Evolutionary conservation across 2,329 filamentous ascomycete species (phyloP).

Genomic region (Stachybotrys elegans): DNA sequence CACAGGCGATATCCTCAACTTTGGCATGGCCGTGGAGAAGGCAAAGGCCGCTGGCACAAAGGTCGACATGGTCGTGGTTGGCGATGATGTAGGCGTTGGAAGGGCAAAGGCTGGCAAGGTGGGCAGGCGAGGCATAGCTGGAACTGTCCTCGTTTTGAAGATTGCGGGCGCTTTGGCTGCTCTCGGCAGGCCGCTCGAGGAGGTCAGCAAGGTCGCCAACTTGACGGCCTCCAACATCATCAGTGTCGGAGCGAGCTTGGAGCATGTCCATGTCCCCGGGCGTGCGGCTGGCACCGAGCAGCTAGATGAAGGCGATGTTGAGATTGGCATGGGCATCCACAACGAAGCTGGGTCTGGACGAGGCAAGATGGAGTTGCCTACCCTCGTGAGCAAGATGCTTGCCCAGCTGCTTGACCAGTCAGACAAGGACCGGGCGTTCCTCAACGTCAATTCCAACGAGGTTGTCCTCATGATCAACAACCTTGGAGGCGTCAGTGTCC

Average conservation of each 20-base stretch:
- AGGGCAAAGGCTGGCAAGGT: slow-evolving; percentile 82
- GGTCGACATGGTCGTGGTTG: slow-evolving; percentile 87
- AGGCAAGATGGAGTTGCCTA: slow-evolving; percentile 45
- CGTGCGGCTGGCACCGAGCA: slow-evolving; percentile 53
- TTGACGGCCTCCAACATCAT: slow-evolving; percentile 71
- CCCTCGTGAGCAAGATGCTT: slow-evolving; percentile 61
- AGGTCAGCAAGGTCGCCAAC: slow-evolving; percentile 69
- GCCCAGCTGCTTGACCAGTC: slow-evolving; percentile 59
- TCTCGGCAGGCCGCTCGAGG: slow-evolving; percentile 58
- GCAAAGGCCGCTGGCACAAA: slow-evolving; percentile 71
- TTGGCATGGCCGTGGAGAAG: slow-evolving; percentile 91
- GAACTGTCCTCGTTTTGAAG: slow-evolving; percentile 88
- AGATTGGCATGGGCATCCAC: slow-evolving; percentile 74
- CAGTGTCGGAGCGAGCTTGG: slow-evolving; percentile 78
- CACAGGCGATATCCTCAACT: slow-evolving; percentile 85
- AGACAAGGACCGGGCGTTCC: slow-evolving; percentile 67
- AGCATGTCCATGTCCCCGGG: slow-evolving; percentile 91
- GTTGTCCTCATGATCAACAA: slow-evolving; percentile 71
- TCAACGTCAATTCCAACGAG: slow-evolving; percentile 57
- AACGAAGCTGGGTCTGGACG: slow-evolving; percentile 59
- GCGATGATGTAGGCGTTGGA: slow-evolving; percentile 88
- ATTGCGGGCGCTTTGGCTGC: slow-evolving; percentile 80
- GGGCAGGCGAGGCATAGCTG: slow-evolving; percentile 83
- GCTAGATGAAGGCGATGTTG: slow-evolving; percentile 52
- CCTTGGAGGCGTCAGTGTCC: slow-evolving; percentile 65